Base-by-base conservation (phyloP, 2,329 filamentous ascomycete species). In the Sporothrix luriei region DNA sequence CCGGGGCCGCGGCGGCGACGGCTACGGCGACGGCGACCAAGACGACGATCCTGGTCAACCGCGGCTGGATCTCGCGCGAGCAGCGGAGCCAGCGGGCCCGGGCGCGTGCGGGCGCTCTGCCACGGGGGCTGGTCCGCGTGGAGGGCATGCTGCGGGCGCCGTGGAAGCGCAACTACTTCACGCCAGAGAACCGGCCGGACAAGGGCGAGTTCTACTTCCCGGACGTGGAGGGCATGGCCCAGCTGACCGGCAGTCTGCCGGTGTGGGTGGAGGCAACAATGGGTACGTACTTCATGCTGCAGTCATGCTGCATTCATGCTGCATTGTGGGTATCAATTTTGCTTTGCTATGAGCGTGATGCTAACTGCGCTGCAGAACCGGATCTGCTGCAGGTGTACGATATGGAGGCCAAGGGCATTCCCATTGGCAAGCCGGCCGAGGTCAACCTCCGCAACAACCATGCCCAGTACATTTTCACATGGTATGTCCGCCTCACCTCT, bases 101-200 rank as follows among this genome's bases (percentile, higher is more conserved):
- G 29, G 82, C 84, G 0, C 85, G 88, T 40, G 87, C 88, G 0
- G 82, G 33, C 5, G 88, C 88, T 0, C 74, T 98, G 74, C 90
- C 91, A 0, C 78, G 76, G 64, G 92, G 88, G 0, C 87, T 91
- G 75, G 89, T 98, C 11, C 86, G 85, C 0, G 88, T 99, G 2
- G 89, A 97, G 80, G 95, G 95, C 0, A 76, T 99, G 78, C 78
- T 99, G 78, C 82, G 95, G 71, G 88, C 95, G 81, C 94, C 94
- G 10, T 97, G 92, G 87, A 95, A 97, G 85, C 97, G 94, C 85
- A 99, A 99, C 79, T 91, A 94, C 86, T 99, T 99, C 79, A 99
- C 95, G 69, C 95, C 95, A 0, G 89, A 91, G 0, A 99, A 99
- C 76, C 84, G 88, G 74, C 94, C 94, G 0, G 90, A 94, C 74